Percentiles rank a stretch among this genome's conserved stretches.
Evolutionary conservation across 2,329 filamentous ascomycete genomes (phyloP).

Genomic region (Trichoderma sp.): DNA sequence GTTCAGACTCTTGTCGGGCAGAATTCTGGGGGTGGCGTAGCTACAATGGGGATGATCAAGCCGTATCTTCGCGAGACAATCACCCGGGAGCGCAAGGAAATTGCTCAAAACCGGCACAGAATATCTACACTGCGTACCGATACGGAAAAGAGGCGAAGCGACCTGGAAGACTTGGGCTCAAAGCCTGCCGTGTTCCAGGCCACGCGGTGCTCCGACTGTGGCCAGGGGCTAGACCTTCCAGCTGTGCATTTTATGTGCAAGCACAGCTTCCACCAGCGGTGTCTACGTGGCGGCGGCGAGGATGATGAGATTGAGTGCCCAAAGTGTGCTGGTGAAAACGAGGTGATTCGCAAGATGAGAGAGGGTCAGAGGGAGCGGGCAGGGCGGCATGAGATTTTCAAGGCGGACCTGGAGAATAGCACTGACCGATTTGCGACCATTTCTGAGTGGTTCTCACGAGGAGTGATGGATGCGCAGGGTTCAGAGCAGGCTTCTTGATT

Average conservation of each 20-base stretch:
- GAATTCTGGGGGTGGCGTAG: slow-evolving; percentile 61
- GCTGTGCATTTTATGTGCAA: slow-evolving; percentile 97
- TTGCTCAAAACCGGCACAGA: slow-evolving; percentile 75
- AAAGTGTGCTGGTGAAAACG: slow-evolving; percentile 79
- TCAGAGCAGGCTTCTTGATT: slow-evolving; percentile 35
- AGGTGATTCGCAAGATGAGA: slow-evolving; percentile 85
- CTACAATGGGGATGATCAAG: slow-evolving; percentile 97
- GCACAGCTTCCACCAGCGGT: slow-evolving; percentile 93
- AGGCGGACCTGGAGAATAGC: slow-evolving; percentile 74
- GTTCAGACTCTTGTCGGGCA: slow-evolving; percentile 84
- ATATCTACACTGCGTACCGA: slow-evolving; percentile 84
- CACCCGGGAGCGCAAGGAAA: slow-evolving; percentile 83
- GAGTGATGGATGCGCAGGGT: slow-evolving; percentile 72
- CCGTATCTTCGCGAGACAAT: slow-evolving; percentile 89
- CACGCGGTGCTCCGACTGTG: slow-evolving; percentile 84
- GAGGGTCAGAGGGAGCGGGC: slow-evolving; percentile 85
- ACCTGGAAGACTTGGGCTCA: slow-evolving; percentile 74
- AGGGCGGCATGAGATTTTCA: slow-evolving; percentile 86
- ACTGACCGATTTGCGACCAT: slow-evolving; percentile 87
- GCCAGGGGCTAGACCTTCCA: slow-evolving; percentile 77
- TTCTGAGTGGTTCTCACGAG: slow-evolving; percentile 91
- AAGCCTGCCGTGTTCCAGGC: slow-evolving; percentile 91
- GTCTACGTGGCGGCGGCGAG: slow-evolving; percentile 61
- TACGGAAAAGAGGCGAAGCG: slow-evolving; percentile 76
- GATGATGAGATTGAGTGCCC: slow-evolving; percentile 79